Evolutionary conservation across 192 early-diverging fungal species (phyloP).

Genomic region (Piromyces sp.): DNA sequence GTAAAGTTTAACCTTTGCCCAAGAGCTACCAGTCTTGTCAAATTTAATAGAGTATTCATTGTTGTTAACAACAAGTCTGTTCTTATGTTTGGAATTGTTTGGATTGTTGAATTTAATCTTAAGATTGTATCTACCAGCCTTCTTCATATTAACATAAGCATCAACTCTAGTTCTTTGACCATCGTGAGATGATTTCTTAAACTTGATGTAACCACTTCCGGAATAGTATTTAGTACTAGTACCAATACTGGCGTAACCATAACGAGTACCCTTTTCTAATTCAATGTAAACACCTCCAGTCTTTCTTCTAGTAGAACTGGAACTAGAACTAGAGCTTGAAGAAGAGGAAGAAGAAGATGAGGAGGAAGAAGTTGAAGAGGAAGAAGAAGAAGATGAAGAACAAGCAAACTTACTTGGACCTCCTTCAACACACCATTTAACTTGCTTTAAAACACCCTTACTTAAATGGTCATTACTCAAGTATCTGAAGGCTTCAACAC

Average conservation of each 20-base stretch:
- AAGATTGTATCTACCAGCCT: not conserved
- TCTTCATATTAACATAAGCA: not conserved
- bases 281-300: not conserved
- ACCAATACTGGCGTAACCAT: not conserved
- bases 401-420: not conserved
- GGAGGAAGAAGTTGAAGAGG: not conserved
- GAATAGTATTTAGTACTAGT: not conserved
- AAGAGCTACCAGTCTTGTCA: not conserved
- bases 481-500: not conserved
- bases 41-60: not conserved
- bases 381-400: not conserved
- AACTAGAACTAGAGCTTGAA: not conserved
- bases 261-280: not conserved
- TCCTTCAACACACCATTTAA: not conserved
- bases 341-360: not conserved
- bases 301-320: not conserved
- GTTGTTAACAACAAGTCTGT: not conserved
- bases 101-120: not conserved
- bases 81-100: not conserved
- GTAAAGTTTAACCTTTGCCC: not conserved
- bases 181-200: not conserved
- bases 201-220: not conserved
- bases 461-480: not conserved
- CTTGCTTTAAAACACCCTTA: not conserved
- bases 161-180: not conserved